Percentiles rank a stretch among this genome's conserved stretches.
Evolutionary conservation across 2,329 filamentous ascomycete species (phyloP).

Genomic region (Aureobasidium namibiae): DNA sequence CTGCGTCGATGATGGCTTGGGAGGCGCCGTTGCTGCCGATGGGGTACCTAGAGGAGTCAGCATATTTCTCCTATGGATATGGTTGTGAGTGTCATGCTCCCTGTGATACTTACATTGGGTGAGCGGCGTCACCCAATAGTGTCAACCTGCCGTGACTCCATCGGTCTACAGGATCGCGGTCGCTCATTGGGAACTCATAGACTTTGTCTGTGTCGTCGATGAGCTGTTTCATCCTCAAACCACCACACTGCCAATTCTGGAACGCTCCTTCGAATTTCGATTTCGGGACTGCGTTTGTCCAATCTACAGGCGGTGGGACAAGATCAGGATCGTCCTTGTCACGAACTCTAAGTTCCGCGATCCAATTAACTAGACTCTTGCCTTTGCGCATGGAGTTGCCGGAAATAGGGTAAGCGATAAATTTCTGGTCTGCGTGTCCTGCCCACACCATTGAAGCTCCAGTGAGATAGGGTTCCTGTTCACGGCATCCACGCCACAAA

Average conservation of each 20-base stretch:
- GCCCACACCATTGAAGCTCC: slow-evolving; percentile 39
- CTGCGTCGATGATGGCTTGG: slow-evolving; percentile 39
- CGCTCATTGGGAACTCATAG: slow-evolving; percentile 41
- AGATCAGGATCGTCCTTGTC: slow-evolving; percentile 35
- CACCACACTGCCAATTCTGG: slow-evolving; percentile 35
- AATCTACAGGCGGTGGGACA: slow-evolving; percentile 37
- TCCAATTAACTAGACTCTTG: slow-evolving; percentile 39
- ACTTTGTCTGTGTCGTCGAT: slow-evolving; percentile 36
- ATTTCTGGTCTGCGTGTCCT: slow-evolving; percentile 40
- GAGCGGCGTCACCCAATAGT: slow-evolving; percentile 35
- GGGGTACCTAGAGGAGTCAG: slow-evolving; percentile 21
- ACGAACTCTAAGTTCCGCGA: slow-evolving; percentile 37
- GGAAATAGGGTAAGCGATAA: slow-evolving; percentile 40
- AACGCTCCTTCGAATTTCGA: slow-evolving; percentile 34
- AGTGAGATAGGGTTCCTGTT: slow-evolving; percentile 34
- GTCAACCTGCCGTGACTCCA: slow-evolving; percentile 33
- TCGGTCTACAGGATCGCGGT: slow-evolving; percentile 33
- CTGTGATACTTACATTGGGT: slow-evolving; percentile 30
- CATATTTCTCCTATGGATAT: too few relatives aligned
- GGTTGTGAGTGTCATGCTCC: too few relatives aligned
- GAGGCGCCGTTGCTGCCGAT: slow-evolving; percentile 38
- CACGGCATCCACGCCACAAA: slow-evolving; percentile 38
- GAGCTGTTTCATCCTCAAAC: slow-evolving; percentile 34
- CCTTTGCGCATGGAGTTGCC: slow-evolving; percentile 28
- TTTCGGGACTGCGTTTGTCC: slow-evolving; percentile 36